These are phyloP conservation scores for Ascochyta viciae-villosae DNA, from an alignment of 2,329 filamentous ascomycete genomes.

Conservation along the genomic window DNA sequence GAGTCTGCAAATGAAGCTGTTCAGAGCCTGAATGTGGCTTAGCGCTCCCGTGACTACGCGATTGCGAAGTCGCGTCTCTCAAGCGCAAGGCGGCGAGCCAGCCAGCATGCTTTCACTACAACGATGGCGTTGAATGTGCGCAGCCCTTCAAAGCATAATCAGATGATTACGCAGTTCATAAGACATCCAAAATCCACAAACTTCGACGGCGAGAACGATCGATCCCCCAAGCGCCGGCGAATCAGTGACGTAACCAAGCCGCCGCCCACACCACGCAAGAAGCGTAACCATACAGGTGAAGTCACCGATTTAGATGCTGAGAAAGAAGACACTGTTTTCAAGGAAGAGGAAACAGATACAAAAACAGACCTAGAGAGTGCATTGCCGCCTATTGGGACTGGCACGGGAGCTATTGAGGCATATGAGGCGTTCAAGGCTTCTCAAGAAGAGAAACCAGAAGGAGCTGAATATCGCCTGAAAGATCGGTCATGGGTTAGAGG, in stretches of 20 bases:
- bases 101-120: conserved; percentile 8
- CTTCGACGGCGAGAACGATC: conserved; percentile 49
- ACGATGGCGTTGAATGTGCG: conserved; percentile 49
- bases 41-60: conserved; percentile 22
- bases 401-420: conserved; percentile 76
- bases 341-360: conserved; percentile 35
- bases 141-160: conserved; percentile 55
- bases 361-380: conserved; percentile 75
- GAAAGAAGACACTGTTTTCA: conserved; percentile 44
- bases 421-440: conserved; percentile 76
- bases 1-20: neutral
- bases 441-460: conserved; percentile 51
- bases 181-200: conserved; percentile 56
- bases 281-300: conserved; percentile 33
- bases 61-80: conserved; percentile 14
- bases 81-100: conserved; percentile 3
- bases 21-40: neutral
- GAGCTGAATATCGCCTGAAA: conserved; percentile 59
- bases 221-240: conserved; percentile 54
- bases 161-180: conserved; percentile 55
- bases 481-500: conserved; percentile 74
- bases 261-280: conserved; percentile 32
- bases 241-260: conserved; percentile 34
- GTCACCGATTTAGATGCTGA: conserved; percentile 52
- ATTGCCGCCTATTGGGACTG: conserved; percentile 69